Evolutionary conservation across 2,329 filamentous ascomycete genomes (phyloP), one percentile per base, ranked within the genome.

Genomic region (Epichloe sp.): DNA sequence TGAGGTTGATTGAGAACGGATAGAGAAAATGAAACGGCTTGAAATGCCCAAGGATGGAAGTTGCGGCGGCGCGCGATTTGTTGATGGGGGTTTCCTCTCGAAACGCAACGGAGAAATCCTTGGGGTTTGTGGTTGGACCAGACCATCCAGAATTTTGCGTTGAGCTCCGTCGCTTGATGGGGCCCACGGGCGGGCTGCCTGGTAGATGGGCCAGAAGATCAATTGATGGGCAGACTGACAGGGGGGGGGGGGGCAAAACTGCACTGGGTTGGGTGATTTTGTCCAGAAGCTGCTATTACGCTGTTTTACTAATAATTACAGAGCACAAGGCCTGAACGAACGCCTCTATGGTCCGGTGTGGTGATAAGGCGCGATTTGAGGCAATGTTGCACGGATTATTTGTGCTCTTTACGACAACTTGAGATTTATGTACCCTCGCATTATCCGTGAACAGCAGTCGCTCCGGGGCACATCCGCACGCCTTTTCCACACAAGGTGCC

Each of bases 61-160:
- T 50, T 49, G 47, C 47, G 49, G 52, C 49, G 14, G 56, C 56
- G 61, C 60, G 62, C 58, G 63, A 62, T 62, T 60, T 63, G 64
- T 61, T 59, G 59, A 60, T 61, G 58, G 54, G 54, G 60, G 60
- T 55, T 58, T 56, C 53, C 62, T 56, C 42, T 56, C 57, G 56
- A 60, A 62, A 64, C 58, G 62, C 51, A 53, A 52, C 48, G 48
- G 47, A 54, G 56, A 64, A 65, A 65, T 65, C 60, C 60, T 68
- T 68, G 65, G 66, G 66, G 66, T 48, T 55, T 40, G 44, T 56
- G 54, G 52, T 63, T 66, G 23, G 23, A 26, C 55, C 34, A 51
- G 49, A 31, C 34, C 26, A 58, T 59, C 62, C 61, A 64, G 63
- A 67, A 68, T 69, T 69, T 68, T 67, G 62, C 62, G 67, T 69